Percentiles rank a stretch among this genome's conserved stretches.
Conservation (phyloP, 805 yeast species). For the Pichia nanzhaoensis region DNA sequence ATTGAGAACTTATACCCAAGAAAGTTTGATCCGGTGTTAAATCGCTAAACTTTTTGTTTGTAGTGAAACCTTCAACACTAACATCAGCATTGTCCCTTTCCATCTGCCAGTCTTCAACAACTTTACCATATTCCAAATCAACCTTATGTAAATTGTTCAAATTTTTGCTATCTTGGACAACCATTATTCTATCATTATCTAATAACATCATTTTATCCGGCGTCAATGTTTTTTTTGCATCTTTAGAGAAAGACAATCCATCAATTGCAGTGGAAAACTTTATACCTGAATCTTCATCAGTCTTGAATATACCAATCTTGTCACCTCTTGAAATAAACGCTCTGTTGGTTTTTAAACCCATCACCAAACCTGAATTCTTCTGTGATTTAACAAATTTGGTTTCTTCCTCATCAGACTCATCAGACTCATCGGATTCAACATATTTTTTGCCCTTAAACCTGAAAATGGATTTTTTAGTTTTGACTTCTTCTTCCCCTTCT, state of each 20-base stretch:
- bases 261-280: slow-evolving; percentile 65
- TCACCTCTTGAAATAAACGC: slow-evolving; percentile 77
- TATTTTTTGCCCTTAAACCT: slow-evolving; percentile 4
- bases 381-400: slow-evolving; percentile 25
- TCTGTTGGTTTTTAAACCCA: slow-evolving; percentile 64
- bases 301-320: slow-evolving; percentile 72
- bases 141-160: slow-evolving; percentile 50
- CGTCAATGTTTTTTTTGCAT: slow-evolving; percentile 34
- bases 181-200: slow-evolving; percentile 60
- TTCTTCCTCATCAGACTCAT: slow-evolving; percentile 33
- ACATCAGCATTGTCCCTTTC: slow-evolving; percentile 28
- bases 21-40: slow-evolving; percentile 68
- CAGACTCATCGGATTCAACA: slow-evolving; percentile 35
- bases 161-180: slow-evolving; percentile 50
- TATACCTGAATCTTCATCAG: slow-evolving; percentile 38
- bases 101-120: slow-evolving; percentile 82
- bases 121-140: slow-evolving; percentile 74
- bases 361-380: slow-evolving; percentile 56
- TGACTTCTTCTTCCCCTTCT: slow-evolving; percentile 29
- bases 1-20: slow-evolving; percentile 58
- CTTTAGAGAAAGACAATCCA: slow-evolving; percentile 45
- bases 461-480: slow-evolving; percentile 1
- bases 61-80: slow-evolving; percentile 54
- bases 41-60: slow-evolving; percentile 69
- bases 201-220: slow-evolving; percentile 74